Base-by-base conservation (phyloP, 2,329 filamentous ascomycete species). In the Leptographium radiaticola region DNA sequence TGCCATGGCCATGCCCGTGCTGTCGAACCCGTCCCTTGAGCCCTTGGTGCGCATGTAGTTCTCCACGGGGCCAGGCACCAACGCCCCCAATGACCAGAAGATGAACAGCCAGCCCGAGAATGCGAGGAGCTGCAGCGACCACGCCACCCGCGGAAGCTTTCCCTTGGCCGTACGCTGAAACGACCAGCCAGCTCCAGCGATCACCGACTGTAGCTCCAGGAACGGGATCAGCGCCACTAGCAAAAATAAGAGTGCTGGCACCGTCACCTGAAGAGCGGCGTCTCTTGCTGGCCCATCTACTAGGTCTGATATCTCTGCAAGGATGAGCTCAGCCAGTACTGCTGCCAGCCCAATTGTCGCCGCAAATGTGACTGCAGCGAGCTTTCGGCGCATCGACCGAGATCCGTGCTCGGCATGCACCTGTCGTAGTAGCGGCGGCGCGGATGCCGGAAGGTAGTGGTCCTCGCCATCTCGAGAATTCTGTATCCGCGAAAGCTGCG, bases 231-330 rank as follows among this genome's bases (percentile, higher is more conserved):
- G 71, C 15, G 87, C 71, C 33, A 94, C 77, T 31, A 93, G 76
- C 57, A 90, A 69, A 42, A 88, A 75, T 33, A 94, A 70, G 44
- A 95, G 71, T 20, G 80, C 78, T 8, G 83, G 80, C 31, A 94
- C 78, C 0, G 84, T 88, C 34, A 84, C 68, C 54, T 80, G 75
- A 59, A 94, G 72, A 25, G 84, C 87, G 33, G 85, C 64, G 25
- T 77, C 78, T 56, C 88, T 75, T 13, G 86, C 87, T 36, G 73
- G 72, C 8, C 81, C 75, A 58, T 84, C 77, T n/a, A 88, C 75
- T 6, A 85, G 75, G 62, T 88, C 87, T 31, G 86, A 82, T 45
- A 95, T 87, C 68, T 95, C 89, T 61, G 87, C 89, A 10, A 95
- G 75, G 47, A 95, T 86, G 59, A 95, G 70, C 67, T 90, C 84